Conservation (phyloP, 805 yeast genomes). For the Lipomyces oligophaga region DNA sequence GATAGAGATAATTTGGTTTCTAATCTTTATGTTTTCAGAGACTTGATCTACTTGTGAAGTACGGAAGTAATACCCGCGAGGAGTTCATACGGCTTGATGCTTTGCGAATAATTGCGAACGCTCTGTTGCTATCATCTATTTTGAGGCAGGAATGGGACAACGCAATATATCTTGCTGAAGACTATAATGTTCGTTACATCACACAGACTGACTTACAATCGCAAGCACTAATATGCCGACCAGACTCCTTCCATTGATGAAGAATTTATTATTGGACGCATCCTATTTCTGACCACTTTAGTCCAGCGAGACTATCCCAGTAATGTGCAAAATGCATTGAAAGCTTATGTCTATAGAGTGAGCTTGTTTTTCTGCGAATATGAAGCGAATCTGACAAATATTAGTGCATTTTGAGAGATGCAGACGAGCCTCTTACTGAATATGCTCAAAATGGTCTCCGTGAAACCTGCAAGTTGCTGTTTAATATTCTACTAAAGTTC, state of each 20-base stretch:
- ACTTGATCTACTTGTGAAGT: constrained; percentile 4
- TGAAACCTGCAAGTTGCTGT: constrained; percentile 20
- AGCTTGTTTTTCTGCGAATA: background rate
- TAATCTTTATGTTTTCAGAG: background rate
- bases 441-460: background rate
- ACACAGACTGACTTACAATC: background rate
- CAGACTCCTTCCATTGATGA: constrained; percentile 14
- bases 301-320: background rate
- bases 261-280: constrained; percentile 21
- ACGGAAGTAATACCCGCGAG: background rate
- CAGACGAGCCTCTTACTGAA: background rate
- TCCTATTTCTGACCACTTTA: constrained; percentile 17
- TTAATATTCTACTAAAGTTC: constrained; percentile 10
- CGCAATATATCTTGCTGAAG: constrained; percentile 1
- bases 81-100: constrained; percentile 12
- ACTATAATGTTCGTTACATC: constrained; percentile 3
- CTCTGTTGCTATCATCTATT: constrained; percentile 4
- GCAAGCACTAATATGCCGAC: background rate
- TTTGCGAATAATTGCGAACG: constrained; percentile 20
- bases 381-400: background rate
- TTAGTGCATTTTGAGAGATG: background rate
- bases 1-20: background rate
- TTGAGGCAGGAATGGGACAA: constrained; percentile 6
- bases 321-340: background rate
- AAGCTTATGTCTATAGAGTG: constrained; percentile 2